Base-by-base conservation (phyloP, 352 stramenopile genomes). In the Phytophthora rubi region DNA sequence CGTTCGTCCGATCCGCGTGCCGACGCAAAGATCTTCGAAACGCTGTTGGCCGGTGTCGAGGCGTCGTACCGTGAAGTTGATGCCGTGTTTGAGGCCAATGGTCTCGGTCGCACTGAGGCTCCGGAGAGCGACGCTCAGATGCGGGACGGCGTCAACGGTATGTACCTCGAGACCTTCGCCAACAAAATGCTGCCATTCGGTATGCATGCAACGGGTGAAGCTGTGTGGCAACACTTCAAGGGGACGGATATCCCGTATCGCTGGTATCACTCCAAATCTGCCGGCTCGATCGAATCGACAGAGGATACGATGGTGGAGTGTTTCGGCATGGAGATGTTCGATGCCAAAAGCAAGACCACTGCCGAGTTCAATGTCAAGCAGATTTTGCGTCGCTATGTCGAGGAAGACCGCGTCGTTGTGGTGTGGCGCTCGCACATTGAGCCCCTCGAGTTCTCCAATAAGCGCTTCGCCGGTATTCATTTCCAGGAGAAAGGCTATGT, bases 341-440 rank as follows among this genome's bases (percentile, higher is more conserved):
- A 75, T 65, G 62, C 62, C 18, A 81, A 78, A n/a, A 71, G 45
- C 51, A 75, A 76, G 6, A 78, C 71, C 0, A 68, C 47, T 3
- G 70, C 65, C 51, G 70, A 78, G 23, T 81, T 81, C 44, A 73
- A 73, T 49, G 63, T 78, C 32, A 70, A 73, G 28, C 73, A 81
- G 37, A 73, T 76, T 39, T 47, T 78, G n/a, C 71, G 71, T 42
- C 62, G 68, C 12, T 73, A 73, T 52, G 44, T 73, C 10, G 77
- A 86, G 49, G 59, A 83, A 64, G 69, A 85, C 23, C 83, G 80
- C 26, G 73, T 89, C 18, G 79, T 91, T 15, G 77, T 91, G 30
- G 76, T 86, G 30, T 91, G 81, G 81, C 77, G 70, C 16, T 79
- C 81, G 21, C 72, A 81, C 63, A 79, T 86, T 63, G 68, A 85